A percentile compares a stretch with the other conserved stretches of the same genome.
These are phyloP conservation scores for Russula foetens DNA, from an alignment of 768 basidiomycete species.

Conservation along the genomic window DNA sequence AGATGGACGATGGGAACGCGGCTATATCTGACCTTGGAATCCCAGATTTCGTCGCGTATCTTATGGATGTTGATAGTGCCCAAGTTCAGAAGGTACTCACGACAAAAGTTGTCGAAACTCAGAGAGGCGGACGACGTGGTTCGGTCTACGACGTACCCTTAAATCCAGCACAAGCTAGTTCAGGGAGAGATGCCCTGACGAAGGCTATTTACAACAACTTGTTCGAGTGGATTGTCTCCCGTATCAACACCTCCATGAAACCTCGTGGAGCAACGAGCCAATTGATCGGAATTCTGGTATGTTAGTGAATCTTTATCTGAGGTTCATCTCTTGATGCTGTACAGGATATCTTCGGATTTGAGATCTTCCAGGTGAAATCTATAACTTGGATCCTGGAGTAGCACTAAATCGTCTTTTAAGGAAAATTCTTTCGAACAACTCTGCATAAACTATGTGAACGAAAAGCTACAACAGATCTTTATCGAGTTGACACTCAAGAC, in stretches of 20 bases:
- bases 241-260: slow-evolving; percentile 96
- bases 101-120: slow-evolving; percentile 82
- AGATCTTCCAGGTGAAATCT: slow-evolving; percentile 79
- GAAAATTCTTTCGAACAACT: slow-evolving; percentile 96
- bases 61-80: slow-evolving; percentile 80
- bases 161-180: slow-evolving; percentile 83
- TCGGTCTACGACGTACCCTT: slow-evolving; percentile 96
- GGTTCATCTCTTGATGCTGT: neutral
- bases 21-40: slow-evolving; percentile 72
- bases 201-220: slow-evolving; percentile 98
- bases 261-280: slow-evolving; percentile 63
- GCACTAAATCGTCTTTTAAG: slow-evolving; percentile 30
- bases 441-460: slow-evolving; percentile 99
- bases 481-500: slow-evolving; percentile 98
- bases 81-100: slow-evolving; percentile 85
- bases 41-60: slow-evolving; percentile 91
- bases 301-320: slow-evolving; percentile 22
- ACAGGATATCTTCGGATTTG: slow-evolving; percentile 97
- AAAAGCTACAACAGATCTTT: slow-evolving; percentile 98
- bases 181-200: slow-evolving; percentile 85
- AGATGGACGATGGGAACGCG: slow-evolving; percentile 87
- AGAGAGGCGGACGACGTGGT: slow-evolving; percentile 84
- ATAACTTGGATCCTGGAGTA: neutral
- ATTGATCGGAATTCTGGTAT: slow-evolving; percentile 85
- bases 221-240: slow-evolving; percentile 98